These are phyloP conservation scores for Celoporthe dispersa DNA, from an alignment of 2,329 filamentous ascomycete genomes.

Conservation along the genomic window DNA sequence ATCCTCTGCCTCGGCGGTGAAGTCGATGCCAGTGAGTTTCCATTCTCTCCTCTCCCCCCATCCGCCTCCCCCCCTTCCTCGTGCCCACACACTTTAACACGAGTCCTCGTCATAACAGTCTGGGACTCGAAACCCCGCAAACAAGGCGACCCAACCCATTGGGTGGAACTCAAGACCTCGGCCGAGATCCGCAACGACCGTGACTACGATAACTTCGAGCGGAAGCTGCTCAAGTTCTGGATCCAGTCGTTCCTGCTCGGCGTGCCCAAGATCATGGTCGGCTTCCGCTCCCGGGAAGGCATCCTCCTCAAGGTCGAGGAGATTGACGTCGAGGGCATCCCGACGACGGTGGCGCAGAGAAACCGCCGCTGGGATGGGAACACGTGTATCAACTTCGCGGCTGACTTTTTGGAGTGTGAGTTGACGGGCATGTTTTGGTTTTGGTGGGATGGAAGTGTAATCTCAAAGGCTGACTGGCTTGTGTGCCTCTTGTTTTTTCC, in stretches of 20 bases:
- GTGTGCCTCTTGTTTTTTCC: background rate
- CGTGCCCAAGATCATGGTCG: constrained; percentile 89
- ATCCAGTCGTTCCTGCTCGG: constrained; percentile 94
- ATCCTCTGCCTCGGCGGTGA: constrained; percentile 85
- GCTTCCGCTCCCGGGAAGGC: constrained; percentile 77
- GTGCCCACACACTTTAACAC: background rate
- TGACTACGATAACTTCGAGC: constrained; percentile 78
- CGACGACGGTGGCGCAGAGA: constrained; percentile 72
- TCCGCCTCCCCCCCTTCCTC: constrained; percentile 20
- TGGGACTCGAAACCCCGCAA: constrained; percentile 79
- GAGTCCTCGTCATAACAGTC: constrained; percentile 53
- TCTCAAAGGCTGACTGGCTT: background rate
- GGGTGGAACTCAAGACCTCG: constrained; percentile 95
- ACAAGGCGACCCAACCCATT: constrained; percentile 74
- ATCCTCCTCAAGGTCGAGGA: constrained; percentile 75
- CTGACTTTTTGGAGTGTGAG: constrained; percentile 76
- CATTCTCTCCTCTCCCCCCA: background rate
- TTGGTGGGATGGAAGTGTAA: background rate
- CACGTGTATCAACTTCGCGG: constrained; percentile 89
- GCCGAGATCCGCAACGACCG: constrained; percentile 69
- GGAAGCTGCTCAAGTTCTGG: constrained; percentile 95
- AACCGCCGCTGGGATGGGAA: constrained; percentile 86
- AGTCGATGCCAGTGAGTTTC: constrained; percentile 77
- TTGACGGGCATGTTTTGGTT: constrained; percentile 15
- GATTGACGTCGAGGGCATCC: constrained; percentile 79